A percentile compares a stretch with the other conserved stretches of the same genome.
phyloP scores from a whole-genome alignment of 1,284 basidiomycete species.

The Mycosarcoma mackinlayi region DNA sequence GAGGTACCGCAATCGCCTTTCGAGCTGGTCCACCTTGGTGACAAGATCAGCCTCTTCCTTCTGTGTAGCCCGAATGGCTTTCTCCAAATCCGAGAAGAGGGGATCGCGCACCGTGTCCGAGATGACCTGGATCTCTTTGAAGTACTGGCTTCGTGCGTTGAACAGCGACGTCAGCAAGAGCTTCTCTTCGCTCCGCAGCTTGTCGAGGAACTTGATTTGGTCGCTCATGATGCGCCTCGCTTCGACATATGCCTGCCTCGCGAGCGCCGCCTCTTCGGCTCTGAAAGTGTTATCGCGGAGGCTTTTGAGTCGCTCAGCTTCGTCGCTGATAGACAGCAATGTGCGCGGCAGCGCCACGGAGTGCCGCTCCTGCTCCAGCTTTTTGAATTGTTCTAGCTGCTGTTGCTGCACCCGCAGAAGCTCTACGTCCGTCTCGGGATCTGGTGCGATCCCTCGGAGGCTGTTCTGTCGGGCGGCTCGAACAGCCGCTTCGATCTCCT shows the following conservation, averaged over 20 bases:
- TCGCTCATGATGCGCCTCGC: constrained; percentile 35
- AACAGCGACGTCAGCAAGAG: constrained; percentile 41
- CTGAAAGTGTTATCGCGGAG: constrained; percentile 27
- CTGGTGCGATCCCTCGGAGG: constrained; percentile 28
- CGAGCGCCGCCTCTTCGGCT: constrained; percentile 36
- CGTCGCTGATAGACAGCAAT: constrained; percentile 19
- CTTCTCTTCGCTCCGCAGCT: constrained; percentile 47
- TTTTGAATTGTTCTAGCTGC: constrained; percentile 58
- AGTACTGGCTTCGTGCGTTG: constrained; percentile 60
- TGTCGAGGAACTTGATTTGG: constrained; percentile 48
- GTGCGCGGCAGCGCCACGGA: constrained; percentile 20
- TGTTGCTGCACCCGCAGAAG: constrained; percentile 42
- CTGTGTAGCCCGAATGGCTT: constrained; percentile 24
- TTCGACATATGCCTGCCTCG: constrained; percentile 21
- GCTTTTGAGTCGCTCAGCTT: constrained; percentile 37
- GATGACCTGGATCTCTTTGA: constrained; percentile 63
- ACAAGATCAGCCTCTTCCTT: constrained; percentile 45
- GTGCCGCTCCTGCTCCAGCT: constrained; percentile 51
- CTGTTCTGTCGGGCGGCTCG: constrained; percentile 23
- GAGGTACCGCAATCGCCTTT: constrained; percentile 58
- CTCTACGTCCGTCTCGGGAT: constrained; percentile 43
- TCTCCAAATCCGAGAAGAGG: constrained; percentile 29
- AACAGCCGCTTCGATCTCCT: constrained; percentile 50
- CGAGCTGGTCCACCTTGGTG: constrained; percentile 45
- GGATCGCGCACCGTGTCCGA: constrained; percentile 63